These are phyloP conservation scores for Urtica urens DNA, from an alignment of 306 rosid species.

Conservation along the genomic window DNA sequence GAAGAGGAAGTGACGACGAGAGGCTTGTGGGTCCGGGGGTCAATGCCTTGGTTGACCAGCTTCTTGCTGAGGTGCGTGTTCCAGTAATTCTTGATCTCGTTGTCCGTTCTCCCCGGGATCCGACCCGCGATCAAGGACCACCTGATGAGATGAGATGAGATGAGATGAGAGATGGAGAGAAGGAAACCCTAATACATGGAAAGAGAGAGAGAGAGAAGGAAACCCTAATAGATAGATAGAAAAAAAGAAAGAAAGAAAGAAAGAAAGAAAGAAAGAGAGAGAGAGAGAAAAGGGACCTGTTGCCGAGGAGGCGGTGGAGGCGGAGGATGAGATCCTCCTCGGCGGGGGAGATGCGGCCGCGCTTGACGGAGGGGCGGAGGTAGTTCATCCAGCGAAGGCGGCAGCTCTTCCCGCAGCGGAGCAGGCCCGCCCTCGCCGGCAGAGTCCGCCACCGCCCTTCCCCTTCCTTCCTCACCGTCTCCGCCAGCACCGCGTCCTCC, in stretches of 20 bases:
- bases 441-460: constrained; percentile 85
- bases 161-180: background rate
- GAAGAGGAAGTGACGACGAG: constrained; percentile 11
- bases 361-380: constrained; percentile 79
- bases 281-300: constrained; percentile 21
- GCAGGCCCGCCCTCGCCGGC: constrained; percentile 65
- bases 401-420: constrained; percentile 86
- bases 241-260: too few species aligned
- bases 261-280: too few species aligned
- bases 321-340: constrained; percentile 95
- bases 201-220: background rate
- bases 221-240: background rate
- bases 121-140: constrained; percentile 97
- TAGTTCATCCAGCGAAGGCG: constrained; percentile 96
- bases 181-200: background rate
- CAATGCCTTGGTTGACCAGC: constrained; percentile 80
- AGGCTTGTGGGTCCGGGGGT: constrained; percentile 88
- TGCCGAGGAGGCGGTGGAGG: constrained; percentile 89
- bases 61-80: constrained; percentile 88
- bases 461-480: constrained; percentile 53
- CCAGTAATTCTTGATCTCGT: constrained; percentile 88
- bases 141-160: constrained; percentile 18
- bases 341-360: constrained; percentile 83
- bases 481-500: constrained; percentile 47
- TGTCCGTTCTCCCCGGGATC: constrained; percentile 79